Evolutionary conservation across 2,329 filamentous ascomycete species (phyloP), one percentile per base, ranked within the genome.

Genomic region (Emergomyces orientalis): DNA sequence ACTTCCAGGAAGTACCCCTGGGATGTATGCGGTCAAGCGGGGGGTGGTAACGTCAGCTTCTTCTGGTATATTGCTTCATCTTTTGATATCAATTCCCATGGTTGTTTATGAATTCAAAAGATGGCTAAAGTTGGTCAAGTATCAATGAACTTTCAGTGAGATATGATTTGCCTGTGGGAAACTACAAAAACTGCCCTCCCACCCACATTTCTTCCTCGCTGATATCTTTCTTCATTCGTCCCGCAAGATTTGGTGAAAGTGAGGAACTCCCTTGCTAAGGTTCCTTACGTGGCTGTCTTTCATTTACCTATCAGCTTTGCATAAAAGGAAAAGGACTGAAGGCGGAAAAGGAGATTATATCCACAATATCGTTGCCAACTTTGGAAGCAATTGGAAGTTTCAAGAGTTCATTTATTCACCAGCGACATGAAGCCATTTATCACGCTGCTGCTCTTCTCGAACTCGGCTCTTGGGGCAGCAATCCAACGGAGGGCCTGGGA

Each of bases 251-350:
- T 14, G 30, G 32, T 19, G 30, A 52, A 37, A 62, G 19, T 59
- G 47, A 65, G 73, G 75, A 76, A 76, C 76, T 79, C 77, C 69
- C 73, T 80, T 76, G 77, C 73, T 80, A 78, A 72, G 75, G 77
- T 79, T 78, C 74, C 71, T 71, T 49, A 60, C 65, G 64, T 67
- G 63, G 56, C 68, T 64, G 63, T 60, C 69, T 64, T 62, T 71
- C 67, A 65, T 67, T 71, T 74, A 67, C 63, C 70, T 67, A 57
- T 61, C 63, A 54, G 58, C 45, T 51, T 54, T 47, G 27, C 61
- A 14, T 57, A 55, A 32, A 27, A 60, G 11, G n/a, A n/a, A n/a
- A 22, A 22, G 25, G 25, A 14, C 25, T 39, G 17, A 37, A 14
- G 14, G 43, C n/a, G 2, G 22, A 45, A 45, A 45, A 19, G 17